Evolutionary conservation across 176 grass and related monocot genomes (phyloP).

Genomic region (Canna indica): DNA sequence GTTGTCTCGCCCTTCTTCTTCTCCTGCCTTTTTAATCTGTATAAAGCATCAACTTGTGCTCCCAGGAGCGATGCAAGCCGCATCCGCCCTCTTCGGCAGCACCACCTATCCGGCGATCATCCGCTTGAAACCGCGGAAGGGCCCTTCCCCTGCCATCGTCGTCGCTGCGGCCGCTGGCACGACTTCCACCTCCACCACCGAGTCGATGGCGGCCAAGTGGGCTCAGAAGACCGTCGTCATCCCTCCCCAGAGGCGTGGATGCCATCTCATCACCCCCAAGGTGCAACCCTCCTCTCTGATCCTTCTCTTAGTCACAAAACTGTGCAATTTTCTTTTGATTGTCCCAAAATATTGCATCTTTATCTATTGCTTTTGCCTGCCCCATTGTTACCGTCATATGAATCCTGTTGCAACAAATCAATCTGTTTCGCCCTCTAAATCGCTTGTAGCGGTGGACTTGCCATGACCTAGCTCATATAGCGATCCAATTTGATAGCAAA

Average conservation of each 20-base stretch:
- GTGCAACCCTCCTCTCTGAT: not conserved
- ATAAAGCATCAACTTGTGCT: not conserved
- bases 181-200: constrained; percentile 22
- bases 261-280: constrained; percentile 84
- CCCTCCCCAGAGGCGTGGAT: constrained; percentile 75
- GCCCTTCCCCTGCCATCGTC: not conserved
- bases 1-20: too few species aligned
- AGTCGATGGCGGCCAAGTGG: constrained; percentile 53
- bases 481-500: not conserved
- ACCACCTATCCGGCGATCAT: not conserved
- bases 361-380: too few species aligned
- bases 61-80: constrained; percentile 1
- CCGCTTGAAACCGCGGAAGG: not conserved
- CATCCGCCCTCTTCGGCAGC: not conserved
- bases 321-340: not conserved
- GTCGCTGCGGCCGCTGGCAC: constrained; percentile 21
- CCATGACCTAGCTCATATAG: not conserved
- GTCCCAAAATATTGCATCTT: not conserved
- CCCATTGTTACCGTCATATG: too few species aligned
- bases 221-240: constrained; percentile 81
- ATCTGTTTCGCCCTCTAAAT: too few species aligned
- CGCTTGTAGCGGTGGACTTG: not conserved
- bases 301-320: not conserved
- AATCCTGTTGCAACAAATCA: too few species aligned
- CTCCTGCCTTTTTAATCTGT: too few species aligned